A percentile compares a stretch with the other conserved stretches of the same genome.
Conservation (phyloP, 2,329 filamentous ascomycete genomes). For the Paecilomyces sp. region DNA sequence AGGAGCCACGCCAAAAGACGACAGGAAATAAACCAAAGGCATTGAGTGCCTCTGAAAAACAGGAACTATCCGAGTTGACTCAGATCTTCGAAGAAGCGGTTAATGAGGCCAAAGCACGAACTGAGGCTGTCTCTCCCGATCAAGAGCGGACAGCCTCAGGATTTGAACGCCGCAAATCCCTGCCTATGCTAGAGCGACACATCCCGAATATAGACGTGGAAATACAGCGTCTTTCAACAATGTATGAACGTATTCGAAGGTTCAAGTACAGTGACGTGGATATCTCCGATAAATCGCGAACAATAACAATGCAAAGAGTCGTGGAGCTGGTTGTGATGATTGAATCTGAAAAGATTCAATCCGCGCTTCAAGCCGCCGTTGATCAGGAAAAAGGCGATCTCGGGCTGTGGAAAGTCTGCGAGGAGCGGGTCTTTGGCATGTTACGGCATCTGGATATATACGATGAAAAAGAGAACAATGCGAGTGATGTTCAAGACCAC, state of each 20-base stretch:
- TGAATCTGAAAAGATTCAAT: constrained; percentile 24
- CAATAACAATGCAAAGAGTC: constrained; percentile 13
- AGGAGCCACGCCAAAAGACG: not conserved
- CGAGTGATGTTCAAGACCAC: not conserved
- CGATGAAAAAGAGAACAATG: not conserved
- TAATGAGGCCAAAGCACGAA: constrained; percentile 8
- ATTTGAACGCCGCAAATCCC: not conserved
- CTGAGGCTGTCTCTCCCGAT: not conserved
- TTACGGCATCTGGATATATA: constrained; percentile 18
- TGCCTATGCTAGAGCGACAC: not conserved
- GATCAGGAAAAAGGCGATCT: constrained; percentile 22
- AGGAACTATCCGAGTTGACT: constrained; percentile 17
- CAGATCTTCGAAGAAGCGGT: constrained; percentile 18
- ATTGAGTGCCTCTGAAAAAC: not conserved
- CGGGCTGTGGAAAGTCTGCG: constrained; percentile 32
- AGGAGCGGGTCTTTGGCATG: constrained; percentile 33
- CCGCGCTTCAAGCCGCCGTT: constrained; percentile 20
- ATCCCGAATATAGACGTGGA: constrained; percentile 2
- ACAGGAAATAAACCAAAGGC: not conserved
- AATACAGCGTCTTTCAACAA: not conserved
- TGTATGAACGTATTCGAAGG: not conserved
- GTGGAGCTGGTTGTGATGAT: constrained; percentile 19
- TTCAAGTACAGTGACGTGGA: constrained; percentile 11
- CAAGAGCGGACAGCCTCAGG: not conserved
- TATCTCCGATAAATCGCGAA: constrained; percentile 5